phyloP scores from a whole-genome alignment of 768 basidiomycete genomes.

The Tricholoma matsutake region DNA sequence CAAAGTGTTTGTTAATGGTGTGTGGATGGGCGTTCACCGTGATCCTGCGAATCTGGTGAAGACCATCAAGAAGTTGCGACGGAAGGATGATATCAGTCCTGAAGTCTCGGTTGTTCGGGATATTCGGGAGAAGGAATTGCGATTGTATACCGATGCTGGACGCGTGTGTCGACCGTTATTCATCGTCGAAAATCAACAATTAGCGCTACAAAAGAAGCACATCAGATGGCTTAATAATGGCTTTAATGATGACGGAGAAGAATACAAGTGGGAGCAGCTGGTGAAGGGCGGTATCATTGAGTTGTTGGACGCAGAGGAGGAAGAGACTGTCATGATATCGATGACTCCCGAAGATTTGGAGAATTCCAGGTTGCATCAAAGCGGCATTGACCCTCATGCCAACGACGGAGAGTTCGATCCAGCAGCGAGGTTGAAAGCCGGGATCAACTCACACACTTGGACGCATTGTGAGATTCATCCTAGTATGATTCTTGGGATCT shows the following conservation, averaged over 20 bases:
- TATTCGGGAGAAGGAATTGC: conserved; percentile 91
- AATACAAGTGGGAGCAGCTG: conserved; percentile 81
- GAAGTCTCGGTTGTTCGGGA: conserved; percentile 98
- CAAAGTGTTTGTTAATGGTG: conserved; percentile 98
- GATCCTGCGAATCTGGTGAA: conserved; percentile 90
- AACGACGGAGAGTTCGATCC: conserved; percentile 78
- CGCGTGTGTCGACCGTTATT: conserved; percentile 96
- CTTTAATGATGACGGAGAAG: conserved; percentile 55
- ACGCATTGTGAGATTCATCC: conserved; percentile 99
- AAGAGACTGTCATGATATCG: conserved; percentile 99
- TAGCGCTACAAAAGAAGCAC: conserved; percentile 81
- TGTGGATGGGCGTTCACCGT: conserved; percentile 99
- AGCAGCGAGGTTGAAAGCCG: conserved; percentile 83
- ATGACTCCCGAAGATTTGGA: conserved; percentile 98
- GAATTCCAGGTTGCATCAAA: conserved; percentile 66
- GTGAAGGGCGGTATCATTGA: conserved; percentile 89
- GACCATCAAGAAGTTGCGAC: conserved; percentile 87
- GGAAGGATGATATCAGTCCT: conserved; percentile 92
- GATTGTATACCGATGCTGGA: conserved; percentile 95
- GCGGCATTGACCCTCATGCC: conserved; percentile 53
- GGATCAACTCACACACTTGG: conserved; percentile 85
- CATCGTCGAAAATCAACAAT: conserved; percentile 90
- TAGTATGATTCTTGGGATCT: conserved; percentile 97
- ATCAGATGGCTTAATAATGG: conserved; percentile 66
- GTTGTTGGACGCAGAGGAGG: conserved; percentile 95